Conservation (phyloP, 1,284 basidiomycete genomes). For the Leccinum pallidistipes region DNA sequence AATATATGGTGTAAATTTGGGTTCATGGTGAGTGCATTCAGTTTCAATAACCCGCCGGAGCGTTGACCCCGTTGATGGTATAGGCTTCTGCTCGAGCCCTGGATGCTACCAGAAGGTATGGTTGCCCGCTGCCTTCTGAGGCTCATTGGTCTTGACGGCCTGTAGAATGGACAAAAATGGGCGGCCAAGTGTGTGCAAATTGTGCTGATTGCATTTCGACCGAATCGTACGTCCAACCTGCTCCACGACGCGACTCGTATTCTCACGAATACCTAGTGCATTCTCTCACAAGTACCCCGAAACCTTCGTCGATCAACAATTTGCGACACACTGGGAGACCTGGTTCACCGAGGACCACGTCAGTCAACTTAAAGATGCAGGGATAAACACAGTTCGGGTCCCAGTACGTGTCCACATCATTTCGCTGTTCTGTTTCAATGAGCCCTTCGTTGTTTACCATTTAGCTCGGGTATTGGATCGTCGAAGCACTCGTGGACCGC, state of each 20-base stretch:
- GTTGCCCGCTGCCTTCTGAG: background rate
- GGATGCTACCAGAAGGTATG: slow-evolving; percentile 54
- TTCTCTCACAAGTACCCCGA: slow-evolving; percentile 59
- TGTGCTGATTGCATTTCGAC: slow-evolving; percentile 46
- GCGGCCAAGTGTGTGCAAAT: slow-evolving; percentile 42
- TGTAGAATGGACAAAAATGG: slow-evolving; percentile 51
- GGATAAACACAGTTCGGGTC: slow-evolving; percentile 74
- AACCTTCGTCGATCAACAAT: slow-evolving; percentile 52
- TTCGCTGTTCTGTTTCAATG: background rate
- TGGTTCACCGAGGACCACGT: slow-evolving; percentile 74
- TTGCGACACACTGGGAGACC: slow-evolving; percentile 65
- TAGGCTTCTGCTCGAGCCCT: slow-evolving; percentile 54
- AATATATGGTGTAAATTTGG: slow-evolving; percentile 55
- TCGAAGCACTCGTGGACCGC: slow-evolving; percentile 68
- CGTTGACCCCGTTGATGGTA: background rate
- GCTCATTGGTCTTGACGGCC: slow-evolving; percentile 3
- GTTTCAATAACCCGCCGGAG: background rate
- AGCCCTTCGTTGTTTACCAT: background rate
- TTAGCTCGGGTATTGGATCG: slow-evolving; percentile 79
- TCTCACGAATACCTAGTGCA: slow-evolving; percentile 38
- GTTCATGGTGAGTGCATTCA: slow-evolving; percentile 40
- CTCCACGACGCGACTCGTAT: background rate
- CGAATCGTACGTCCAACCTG: slow-evolving; percentile 42
- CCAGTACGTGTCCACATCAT: slow-evolving; percentile 47
- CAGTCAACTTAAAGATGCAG: slow-evolving; percentile 45